Evolutionary conservation across 257 asterid genomes (phyloP), one percentile per base, ranked within the genome.

Genomic region (Lantana camara): DNA sequence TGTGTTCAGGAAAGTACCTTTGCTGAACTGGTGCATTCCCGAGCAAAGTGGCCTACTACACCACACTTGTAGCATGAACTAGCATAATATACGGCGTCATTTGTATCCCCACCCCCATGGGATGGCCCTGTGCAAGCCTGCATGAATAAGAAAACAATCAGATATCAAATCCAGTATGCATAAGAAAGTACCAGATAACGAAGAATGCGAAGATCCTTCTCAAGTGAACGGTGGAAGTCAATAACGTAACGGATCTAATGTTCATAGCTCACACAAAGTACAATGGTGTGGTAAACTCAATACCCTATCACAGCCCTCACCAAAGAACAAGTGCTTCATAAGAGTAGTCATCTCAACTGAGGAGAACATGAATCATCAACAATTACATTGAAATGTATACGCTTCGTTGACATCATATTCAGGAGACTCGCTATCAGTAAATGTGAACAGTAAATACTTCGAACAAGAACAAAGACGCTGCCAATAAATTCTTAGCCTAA

Each of bases 21-120:
- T 22, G 19, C 38, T 67, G 78, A 72, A 69, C 32, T 79, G 54
- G 81, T 71, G 84, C 99, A 93, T 76, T 90, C 99, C 59, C 99
- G 99, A 63, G 95, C 95, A 81, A 87, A 90, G 76, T 90, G 99
- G 6, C 97, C 99, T 47, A 51, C 83, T 30, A 70, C 64, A 42
- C 97, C 98, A 40, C 98, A 89, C 69, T 74, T 81, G 72, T 69
- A 92, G 79, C 98, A 92, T 46, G 93, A 77, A 80, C 66, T 65
- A 37, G 64, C 77, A 41, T 35, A 4, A 29, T 73, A 52, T 46
- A 62, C 67, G 4, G 42, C 42, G 68, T 49, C 80, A 55, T 77
- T 66, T 14, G 77, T 66, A 72, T 77, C 85, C 48, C 78, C 72
- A 24, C 50, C 85, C 48, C 78, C 72, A 24, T 46, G 63, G 40